Conservation (phyloP, 2,329 filamentous ascomycete genomes). For the Colletotrichum tropicale region DNA sequence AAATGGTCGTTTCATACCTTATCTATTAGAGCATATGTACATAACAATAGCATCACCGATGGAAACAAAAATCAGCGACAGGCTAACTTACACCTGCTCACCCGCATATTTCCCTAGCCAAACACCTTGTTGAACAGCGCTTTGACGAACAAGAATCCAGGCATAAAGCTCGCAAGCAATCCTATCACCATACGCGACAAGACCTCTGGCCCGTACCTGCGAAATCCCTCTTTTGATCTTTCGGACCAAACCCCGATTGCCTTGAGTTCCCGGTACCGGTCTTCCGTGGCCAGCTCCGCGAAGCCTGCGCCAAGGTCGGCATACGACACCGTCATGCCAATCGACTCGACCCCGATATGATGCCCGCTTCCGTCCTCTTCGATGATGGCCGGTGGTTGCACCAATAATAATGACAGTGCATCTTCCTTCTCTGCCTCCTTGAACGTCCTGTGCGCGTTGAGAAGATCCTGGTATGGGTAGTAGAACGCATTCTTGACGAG, state of each 20-base stretch:
- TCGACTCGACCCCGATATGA: background rate
- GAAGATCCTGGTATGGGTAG: constrained; percentile 9
- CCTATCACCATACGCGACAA: background rate
- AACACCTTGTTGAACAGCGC: background rate
- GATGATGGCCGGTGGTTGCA: constrained; percentile 7
- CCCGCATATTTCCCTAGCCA: background rate
- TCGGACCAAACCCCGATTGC: background rate
- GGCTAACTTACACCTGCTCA: background rate
- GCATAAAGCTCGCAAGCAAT: constrained; percentile 2
- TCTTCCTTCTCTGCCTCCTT: background rate
- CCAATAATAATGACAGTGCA: background rate
- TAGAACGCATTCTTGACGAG: constrained; percentile 6
- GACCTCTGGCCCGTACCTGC: background rate
- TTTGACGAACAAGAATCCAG: background rate
- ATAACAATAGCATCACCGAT: background rate
- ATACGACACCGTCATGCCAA: background rate
- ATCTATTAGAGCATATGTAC: background rate
- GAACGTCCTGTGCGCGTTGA: background rate
- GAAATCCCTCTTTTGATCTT: background rate
- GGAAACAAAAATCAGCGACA: background rate
- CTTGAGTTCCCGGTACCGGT: background rate
- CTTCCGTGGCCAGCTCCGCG: background rate
- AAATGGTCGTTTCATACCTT: background rate
- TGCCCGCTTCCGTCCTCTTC: constrained; percentile 10
- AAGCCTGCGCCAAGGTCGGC: constrained; percentile 9